Base-by-base conservation (phyloP, 768 basidiomycete genomes). In the Mycena galericulata region DNA sequence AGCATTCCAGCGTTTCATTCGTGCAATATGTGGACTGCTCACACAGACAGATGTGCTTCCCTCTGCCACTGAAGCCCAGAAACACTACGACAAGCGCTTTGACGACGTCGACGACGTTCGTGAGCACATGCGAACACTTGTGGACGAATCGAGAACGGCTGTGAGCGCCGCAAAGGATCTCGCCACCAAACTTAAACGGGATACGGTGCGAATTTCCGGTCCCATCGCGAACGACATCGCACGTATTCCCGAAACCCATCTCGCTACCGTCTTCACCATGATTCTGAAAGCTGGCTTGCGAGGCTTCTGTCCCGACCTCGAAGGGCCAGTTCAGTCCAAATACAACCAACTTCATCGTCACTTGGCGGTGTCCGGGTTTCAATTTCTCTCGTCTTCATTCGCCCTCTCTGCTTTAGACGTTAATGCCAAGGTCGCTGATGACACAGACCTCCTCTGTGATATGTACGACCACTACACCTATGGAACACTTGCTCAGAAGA, bases 61-160 rank as follows among this genome's bases (percentile, higher is more conserved):
- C 27, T 53, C 61, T 5, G 61, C 61, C 10, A 40, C 12, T 12
- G 61, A 53, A 8, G 26, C 17, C 11, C 61, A 11, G 1, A 41
- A n/a, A 12, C 61, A 62, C 40, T 62, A 62, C 61, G 61, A 62
- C 49, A 50, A 62, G n/a, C 61, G 50, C 26, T 62, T 62, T 26
- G 41, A 53, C 18, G 14, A 32, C 11, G 51, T 53, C 30, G 62
- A 51, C 9, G 29, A 51, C 29, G 2, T 4, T 20, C 50, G 50
- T 17, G 12, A 10, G 7, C 27, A 51, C 8, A 51, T 51, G 50
- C 50, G 50, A 30, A 2, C 4, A 8, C 50, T 51, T n/a, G 29
- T 51, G 4, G 50, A 51, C 50, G 50, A 51, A 29, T 51, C 54
- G 50, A 17, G 30, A n/a, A n/a, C n/a, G n/a, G n/a, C n/a, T n/a